Evolutionary conservation across 2,329 filamentous ascomycete genomes (phyloP), one percentile per base, ranked within the genome.

Genomic region (Hortaea sp.): DNA sequence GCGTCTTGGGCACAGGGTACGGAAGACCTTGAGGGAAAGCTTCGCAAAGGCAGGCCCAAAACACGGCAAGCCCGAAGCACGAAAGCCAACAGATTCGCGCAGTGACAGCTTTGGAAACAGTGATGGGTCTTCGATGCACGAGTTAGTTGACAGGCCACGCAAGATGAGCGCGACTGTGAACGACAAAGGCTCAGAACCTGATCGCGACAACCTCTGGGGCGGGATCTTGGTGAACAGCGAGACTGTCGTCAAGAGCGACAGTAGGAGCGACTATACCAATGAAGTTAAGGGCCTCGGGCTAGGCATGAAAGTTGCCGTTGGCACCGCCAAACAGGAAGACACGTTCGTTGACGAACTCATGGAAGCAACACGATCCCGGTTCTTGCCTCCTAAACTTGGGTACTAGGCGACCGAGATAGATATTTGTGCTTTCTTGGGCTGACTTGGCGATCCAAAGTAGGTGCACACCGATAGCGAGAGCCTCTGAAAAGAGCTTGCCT

Each of bases 341-440:
- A 70, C 67, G 0, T 58, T 69, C 52, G 67, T 65, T 4, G 69
- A 72, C 41, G 53, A 57, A 47, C 53, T 66, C 6, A 56, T 59
- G 45, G 44, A 52, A 27, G 53, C 55, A 7, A 58, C 60, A 20
- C 48, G 53, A 29, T 47, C 56, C 29, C 51, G 50, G 20, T 63
- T 57, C 48, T 44, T 54, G 44, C 51, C 54, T 29, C 52, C 47
- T 2, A 50, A 45, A 42, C 39, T 50, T 5, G 43, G 48, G 39
- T 32, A 45, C 31, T 49, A 32, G 35, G 32, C 32, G n/a, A n/a
- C 9, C 32, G 32, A n/a, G 32, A 20, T 20, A 20, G 20, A 20
- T 20, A 20, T 20, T 2, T 20, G 20, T 20, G 20, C 20, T 20
- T 20, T 20, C 20, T 20, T 20, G 20, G 20, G 20, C 20, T 20